Evolutionary conservation across 805 yeast species (phyloP).

Genomic region (Saturnispora saitoi): DNA sequence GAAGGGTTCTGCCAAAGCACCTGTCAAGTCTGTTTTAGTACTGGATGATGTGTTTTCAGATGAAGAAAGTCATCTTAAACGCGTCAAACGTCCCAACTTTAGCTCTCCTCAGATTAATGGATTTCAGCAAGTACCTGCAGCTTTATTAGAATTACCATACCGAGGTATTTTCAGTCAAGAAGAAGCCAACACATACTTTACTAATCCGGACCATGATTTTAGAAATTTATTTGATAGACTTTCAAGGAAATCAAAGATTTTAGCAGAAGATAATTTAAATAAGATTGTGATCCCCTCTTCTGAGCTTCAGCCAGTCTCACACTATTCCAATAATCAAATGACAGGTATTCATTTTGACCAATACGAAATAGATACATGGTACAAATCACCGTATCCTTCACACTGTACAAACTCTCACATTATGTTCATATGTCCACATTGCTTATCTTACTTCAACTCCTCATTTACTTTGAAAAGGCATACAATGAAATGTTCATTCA

Average conservation of each 20-base stretch:
- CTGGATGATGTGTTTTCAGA: constrained; percentile 2
- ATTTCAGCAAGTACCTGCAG: constrained; percentile 7
- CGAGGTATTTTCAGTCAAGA: constrained; percentile 54
- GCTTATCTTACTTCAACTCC: constrained; percentile 71
- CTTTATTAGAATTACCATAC: constrained; percentile 53
- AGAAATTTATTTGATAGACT: constrained; percentile 33
- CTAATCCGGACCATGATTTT: constrained; percentile 43
- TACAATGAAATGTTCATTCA: constrained; percentile 56
- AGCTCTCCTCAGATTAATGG: constrained; percentile 1
- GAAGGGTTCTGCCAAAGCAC: constrained; percentile 6
- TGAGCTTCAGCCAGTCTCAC: background rate
- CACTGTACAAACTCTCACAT: constrained; percentile 58
- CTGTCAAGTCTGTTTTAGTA: background rate
- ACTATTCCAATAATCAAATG: constrained; percentile 9
- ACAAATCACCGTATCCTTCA: constrained; percentile 86
- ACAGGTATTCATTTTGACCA: constrained; percentile 46
- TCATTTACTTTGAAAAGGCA: constrained; percentile 65
- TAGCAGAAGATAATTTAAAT: constrained; percentile 26
- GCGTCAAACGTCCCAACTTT: background rate
- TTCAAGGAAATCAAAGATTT: constrained; percentile 31
- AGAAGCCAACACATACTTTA: constrained; percentile 50
- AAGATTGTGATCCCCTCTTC: background rate
- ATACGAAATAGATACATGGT: constrained; percentile 83
- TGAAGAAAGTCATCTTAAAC: background rate
- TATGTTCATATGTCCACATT: constrained; percentile 73